Percentiles rank a stretch among this genome's conserved stretches.
phyloP scores from a whole-genome alignment of 192 early-diverging fungal genomes.

The Jimgerdemannia flammicorona region DNA sequence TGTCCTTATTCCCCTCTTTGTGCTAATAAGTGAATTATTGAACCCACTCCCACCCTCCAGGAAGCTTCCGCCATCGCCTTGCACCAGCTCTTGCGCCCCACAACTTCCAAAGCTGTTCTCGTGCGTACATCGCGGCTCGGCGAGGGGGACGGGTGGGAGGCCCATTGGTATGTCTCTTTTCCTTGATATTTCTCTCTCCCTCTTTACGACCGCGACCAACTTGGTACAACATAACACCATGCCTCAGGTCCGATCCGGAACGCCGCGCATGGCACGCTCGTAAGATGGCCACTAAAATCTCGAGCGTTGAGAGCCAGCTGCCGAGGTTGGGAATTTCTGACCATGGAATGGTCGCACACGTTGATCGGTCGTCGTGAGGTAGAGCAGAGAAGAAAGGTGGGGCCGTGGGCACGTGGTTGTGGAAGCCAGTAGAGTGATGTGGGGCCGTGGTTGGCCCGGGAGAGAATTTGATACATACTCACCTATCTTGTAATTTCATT shows the following conservation, averaged over 20 bases:
- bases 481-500: no score
- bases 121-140: neutral
- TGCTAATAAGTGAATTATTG: no score
- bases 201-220: no score
- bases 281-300: neutral
- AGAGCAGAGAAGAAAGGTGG: no score
- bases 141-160: slow-evolving; percentile 1
- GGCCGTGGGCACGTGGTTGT: no score
- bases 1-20: neutral
- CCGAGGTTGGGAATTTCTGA: neutral
- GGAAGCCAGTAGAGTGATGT: no score
- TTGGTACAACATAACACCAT: neutral
- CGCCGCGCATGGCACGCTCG: neutral
- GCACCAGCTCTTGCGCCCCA: neutral
- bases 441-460: no score
- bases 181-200: neutral
- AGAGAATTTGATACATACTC: no score
- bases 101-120: neutral
- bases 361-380: neutral
- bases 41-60: neutral
- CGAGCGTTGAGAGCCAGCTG: neutral
- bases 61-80: slow-evolving; percentile 1
- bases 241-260: neutral
- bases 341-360: neutral
- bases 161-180: neutral